phyloP scores from a whole-genome alignment of 768 basidiomycete species.

The Xerocomellus chrysenteron region DNA sequence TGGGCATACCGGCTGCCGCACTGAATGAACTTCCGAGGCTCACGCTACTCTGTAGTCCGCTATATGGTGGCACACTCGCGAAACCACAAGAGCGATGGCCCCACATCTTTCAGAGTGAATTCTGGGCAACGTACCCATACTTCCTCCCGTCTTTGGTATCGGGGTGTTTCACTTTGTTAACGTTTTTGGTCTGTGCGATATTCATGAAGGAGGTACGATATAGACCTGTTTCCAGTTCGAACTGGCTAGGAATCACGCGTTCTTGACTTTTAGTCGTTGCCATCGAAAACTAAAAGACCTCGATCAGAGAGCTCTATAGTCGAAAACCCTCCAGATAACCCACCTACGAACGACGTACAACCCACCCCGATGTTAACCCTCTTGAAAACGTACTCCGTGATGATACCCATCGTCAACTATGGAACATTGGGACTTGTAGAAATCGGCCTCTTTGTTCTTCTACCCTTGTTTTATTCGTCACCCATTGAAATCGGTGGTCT shows the following conservation, averaged over 20 bases:
- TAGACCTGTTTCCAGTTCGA: not conserved
- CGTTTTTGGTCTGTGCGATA: slow-evolving; percentile 13
- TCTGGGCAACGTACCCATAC: not conserved
- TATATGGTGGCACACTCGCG: slow-evolving; percentile 56
- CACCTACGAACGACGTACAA: not conserved
- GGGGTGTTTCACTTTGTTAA: slow-evolving; percentile 5
- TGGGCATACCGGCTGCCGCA: not conserved
- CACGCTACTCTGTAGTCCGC: slow-evolving; percentile 26
- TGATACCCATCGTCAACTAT: slow-evolving; percentile 45
- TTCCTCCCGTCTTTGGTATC: slow-evolving; percentile 12
- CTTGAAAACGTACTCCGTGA: slow-evolving; percentile 29
- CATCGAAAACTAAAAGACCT: slow-evolving; percentile 12
- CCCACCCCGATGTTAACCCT: slow-evolving; percentile 36
- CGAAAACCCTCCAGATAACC: not conserved
- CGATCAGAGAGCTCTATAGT: not conserved
- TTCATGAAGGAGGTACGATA: slow-evolving; percentile 31
- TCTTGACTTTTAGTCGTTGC: slow-evolving; percentile 17
- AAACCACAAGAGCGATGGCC: slow-evolving; percentile 58
- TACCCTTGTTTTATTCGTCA: slow-evolving; percentile 45
- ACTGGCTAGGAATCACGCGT: not conserved
- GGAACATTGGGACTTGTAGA: slow-evolving; percentile 43
- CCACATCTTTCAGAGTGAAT: slow-evolving; percentile 39
- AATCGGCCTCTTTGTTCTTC: slow-evolving; percentile 36
- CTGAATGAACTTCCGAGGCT: too few relatives aligned
- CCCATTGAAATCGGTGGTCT: slow-evolving; percentile 44